phyloP scores from a whole-genome alignment of 2,329 filamentous ascomycete species.

The Coniochaeta hoffmannii region DNA sequence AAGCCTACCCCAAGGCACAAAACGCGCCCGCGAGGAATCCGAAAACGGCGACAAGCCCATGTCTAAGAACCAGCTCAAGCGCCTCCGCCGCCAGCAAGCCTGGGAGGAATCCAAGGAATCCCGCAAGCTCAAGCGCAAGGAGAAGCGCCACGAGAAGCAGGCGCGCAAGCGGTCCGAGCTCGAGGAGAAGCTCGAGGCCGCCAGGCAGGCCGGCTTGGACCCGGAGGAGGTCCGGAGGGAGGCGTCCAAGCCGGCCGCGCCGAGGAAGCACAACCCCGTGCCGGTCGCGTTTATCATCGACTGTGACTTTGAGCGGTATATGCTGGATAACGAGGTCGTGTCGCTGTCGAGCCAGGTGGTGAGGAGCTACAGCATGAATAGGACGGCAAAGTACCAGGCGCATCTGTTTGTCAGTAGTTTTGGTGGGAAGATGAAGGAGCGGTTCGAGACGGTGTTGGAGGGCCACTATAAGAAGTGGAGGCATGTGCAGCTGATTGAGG shows the following conservation, averaged over 20 bases:
- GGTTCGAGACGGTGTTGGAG: constrained; percentile 70
- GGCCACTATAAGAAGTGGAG: constrained; percentile 74
- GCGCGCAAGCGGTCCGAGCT: constrained; percentile 42
- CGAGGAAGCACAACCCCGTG: constrained; percentile 38
- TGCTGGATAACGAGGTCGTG: constrained; percentile 78
- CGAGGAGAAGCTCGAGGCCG: constrained; percentile 39
- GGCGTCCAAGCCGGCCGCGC: constrained; percentile 22
- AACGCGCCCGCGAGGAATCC: not conserved
- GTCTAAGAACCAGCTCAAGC: constrained; percentile 85
- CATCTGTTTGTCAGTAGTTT: constrained; percentile 76
- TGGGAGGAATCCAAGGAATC: constrained; percentile 68
- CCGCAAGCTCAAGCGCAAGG: constrained; percentile 46
- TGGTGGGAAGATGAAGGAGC: constrained; percentile 63
- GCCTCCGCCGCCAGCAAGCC: constrained; percentile 59
- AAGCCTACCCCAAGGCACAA: not conserved
- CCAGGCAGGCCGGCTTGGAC: constrained; percentile 33
- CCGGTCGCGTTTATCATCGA: constrained; percentile 81
- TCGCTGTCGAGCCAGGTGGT: constrained; percentile 81
- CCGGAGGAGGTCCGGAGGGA: constrained; percentile 24
- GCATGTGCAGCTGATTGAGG: constrained; percentile 63
- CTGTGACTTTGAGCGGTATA: constrained; percentile 85
- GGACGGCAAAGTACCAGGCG: constrained; percentile 55
- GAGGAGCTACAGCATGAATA: constrained; percentile 83
- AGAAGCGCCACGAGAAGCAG: constrained; percentile 42
- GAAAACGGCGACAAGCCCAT: constrained; percentile 26